These are phyloP conservation scores for Sphaerostilbella broomeana DNA, from an alignment of 2,329 filamentous ascomycete genomes.

Conservation along the genomic window DNA sequence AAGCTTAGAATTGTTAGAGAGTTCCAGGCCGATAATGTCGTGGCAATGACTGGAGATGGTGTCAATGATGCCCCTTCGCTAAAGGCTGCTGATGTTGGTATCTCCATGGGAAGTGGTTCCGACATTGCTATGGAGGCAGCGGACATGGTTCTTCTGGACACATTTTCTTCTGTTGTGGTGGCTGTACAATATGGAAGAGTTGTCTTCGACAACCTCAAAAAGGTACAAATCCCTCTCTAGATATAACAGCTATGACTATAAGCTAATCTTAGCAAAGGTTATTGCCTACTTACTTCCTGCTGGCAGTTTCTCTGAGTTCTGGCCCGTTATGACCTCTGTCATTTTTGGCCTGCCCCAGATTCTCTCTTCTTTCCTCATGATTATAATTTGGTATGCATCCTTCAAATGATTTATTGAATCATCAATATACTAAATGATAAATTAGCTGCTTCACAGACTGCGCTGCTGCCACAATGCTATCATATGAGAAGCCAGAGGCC, in stretches of 20 bases:
- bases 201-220: constrained; percentile 75
- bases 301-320: constrained; percentile 67
- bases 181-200: constrained; percentile 67
- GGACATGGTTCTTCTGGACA: constrained; percentile 73
- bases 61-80: constrained; percentile 83
- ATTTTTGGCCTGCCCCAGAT: constrained; percentile 67
- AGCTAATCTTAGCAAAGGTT: too few species aligned
- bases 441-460: constrained; percentile 76
- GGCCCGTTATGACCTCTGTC: constrained; percentile 69
- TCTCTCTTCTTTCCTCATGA: constrained; percentile 67
- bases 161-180: constrained; percentile 64
- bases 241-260: too few species aligned
- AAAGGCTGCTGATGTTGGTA: constrained; percentile 72
- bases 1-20: constrained; percentile 75
- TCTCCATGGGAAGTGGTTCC: constrained; percentile 72
- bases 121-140: constrained; percentile 79
- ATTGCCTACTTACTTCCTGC: constrained; percentile 67
- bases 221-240: too few species aligned
- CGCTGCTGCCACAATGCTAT: constrained; percentile 63
- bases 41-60: constrained; percentile 82
- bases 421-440: too few species aligned
- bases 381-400: too few species aligned
- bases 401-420: too few species aligned
- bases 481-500: constrained; percentile 70
- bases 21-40: constrained; percentile 59